These are phyloP conservation scores for Bipolaris victoriae DNA, from an alignment of 2,329 filamentous ascomycete genomes.

Conservation along the genomic window DNA sequence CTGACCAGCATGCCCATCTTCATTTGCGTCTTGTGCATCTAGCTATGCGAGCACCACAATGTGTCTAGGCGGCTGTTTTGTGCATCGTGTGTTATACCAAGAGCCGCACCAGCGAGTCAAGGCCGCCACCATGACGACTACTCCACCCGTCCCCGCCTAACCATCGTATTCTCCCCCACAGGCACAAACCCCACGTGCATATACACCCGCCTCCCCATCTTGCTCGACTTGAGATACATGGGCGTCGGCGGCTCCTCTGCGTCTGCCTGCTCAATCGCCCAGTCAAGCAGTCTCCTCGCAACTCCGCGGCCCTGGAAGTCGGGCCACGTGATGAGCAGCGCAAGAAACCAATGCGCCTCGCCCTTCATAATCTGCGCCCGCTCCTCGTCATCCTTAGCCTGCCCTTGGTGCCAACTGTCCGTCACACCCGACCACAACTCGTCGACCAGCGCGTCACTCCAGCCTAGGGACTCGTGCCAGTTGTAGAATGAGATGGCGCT, in stretches of 20 bases:
- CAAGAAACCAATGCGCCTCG: conserved; percentile 43
- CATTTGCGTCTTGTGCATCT: too few species aligned
- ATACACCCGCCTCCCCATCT: conserved; percentile 37
- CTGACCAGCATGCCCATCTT: too few species aligned
- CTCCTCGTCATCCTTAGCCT: conserved; percentile 26
- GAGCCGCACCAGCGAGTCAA: too few species aligned
- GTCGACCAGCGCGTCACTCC: conserved; percentile 32
- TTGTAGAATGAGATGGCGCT: conserved; percentile 28
- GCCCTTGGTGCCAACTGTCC: conserved; percentile 27
- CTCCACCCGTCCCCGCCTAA: conserved; percentile 29
- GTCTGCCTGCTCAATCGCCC: conserved; percentile 44
- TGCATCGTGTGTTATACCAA: too few species aligned
- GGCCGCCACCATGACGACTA: too few species aligned
- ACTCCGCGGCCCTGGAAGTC: conserved; percentile 40
- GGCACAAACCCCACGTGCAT: conserved; percentile 39
- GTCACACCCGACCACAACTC: conserved; percentile 33
- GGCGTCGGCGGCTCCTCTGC: conserved; percentile 26
- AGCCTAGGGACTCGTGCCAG: conserved; percentile 29
- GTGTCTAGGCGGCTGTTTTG: too few species aligned
- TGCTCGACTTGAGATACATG: conserved; percentile 39
- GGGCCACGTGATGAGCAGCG: conserved; percentile 36
- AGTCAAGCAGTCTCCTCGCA: conserved; percentile 35
- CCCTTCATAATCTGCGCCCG: conserved; percentile 24
- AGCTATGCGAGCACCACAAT: too few species aligned
- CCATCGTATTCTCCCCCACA: conserved; percentile 21